Percentiles rank a stretch among this genome's conserved stretches.
Conservation (phyloP, 129 eudicot species). For the Chrysanthemum seticuspe region DNA sequence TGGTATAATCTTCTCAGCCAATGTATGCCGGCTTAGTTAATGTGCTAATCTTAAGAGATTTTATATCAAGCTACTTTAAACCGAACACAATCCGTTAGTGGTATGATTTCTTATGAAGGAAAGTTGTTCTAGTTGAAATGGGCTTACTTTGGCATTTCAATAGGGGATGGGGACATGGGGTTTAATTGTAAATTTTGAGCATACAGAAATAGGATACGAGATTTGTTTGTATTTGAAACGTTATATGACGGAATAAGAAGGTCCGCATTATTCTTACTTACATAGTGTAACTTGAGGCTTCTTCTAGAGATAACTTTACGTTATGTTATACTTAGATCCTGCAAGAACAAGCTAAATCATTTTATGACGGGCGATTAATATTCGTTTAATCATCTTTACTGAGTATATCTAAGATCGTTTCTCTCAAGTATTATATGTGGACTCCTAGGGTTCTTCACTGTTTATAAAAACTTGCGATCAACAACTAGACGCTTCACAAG, state of each 20-base stretch:
- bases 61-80: too few relatives aligned
- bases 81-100: background rate
- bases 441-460: background rate
- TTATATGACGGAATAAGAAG: background rate
- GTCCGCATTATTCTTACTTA: background rate
- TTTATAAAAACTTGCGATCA: background rate
- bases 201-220: background rate
- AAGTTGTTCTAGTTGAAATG: background rate
- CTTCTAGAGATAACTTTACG: background rate
- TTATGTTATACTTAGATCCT: background rate
- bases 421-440: background rate
- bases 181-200: background rate
- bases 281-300: background rate
- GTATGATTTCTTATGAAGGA: background rate
- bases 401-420: background rate
- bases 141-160: background rate
- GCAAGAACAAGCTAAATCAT: background rate
- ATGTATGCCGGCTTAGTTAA: too few relatives aligned
- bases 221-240: background rate
- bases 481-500: background rate
- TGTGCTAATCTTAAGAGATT: too few relatives aligned
- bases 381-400: background rate
- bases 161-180: background rate
- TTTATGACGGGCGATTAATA: background rate
- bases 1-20: too few relatives aligned